Base-by-base conservation (phyloP, 495 filamentous ascomycete species). In the Schizothecium vesticola region DNA sequence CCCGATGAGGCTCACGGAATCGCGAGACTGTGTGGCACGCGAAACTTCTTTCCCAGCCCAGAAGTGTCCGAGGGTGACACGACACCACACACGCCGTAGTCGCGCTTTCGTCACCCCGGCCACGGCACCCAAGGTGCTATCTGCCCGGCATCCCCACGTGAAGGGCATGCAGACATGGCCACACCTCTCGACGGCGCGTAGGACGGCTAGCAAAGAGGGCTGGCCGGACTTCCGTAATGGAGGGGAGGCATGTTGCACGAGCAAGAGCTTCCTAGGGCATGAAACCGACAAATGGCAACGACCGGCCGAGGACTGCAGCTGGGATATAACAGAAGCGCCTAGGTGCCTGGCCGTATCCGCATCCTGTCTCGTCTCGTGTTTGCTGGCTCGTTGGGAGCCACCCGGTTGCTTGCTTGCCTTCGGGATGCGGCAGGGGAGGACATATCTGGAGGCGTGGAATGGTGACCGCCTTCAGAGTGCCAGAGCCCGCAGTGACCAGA, bases 161-260 rank as follows among this genome's bases (percentile, higher is more conserved):
- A 61, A 31, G 6, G 22, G 6, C 28, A n/a, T 19, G 60, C 60
- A 31, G 25, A n/a, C 43, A 51, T 51, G 57, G 25, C 57, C 57
- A 59, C 57, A 16, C 25, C 11, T 61, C 12, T 36, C 31, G 13
- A 21, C 36, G 26, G 19, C 23, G 51, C 28, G 22, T 62, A 66
- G 22, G 57, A 59, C n/a, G 36, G 23, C 22, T 21, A n/a, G 16
- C 24, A 25, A 56, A 28, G 63, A 64, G 65, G 25, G 65, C 65
- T 69, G 31, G 61, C 43, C 70, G 70, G 72, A 72, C 63, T 66
- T 72, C 70, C 72, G 69, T 33, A 62, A 57, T 60, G 65, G 69
- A 71, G 36, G 58, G 24, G 19, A 26, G 43, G 65, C 63, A 28
- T 67, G 67, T 71, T 16, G 36, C 67, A 73, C 67, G 64, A 66